Evolutionary conservation across 2,329 filamentous ascomycete genomes (phyloP), one percentile per base, ranked within the genome.

Genomic region (Cordyceps farinosa): DNA sequence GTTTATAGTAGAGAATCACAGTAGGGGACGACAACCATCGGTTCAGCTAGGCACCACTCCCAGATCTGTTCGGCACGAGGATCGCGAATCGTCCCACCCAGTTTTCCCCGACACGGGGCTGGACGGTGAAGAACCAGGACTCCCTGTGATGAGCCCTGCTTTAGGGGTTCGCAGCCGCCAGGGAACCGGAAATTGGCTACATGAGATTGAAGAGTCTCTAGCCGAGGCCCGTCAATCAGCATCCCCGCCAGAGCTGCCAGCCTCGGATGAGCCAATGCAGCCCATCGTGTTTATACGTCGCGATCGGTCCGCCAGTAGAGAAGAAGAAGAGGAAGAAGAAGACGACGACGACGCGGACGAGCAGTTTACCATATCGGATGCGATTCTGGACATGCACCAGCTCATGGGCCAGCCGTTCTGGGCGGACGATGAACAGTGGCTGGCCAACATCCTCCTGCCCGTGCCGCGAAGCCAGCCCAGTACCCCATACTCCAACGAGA

Each of bases 341-440:
- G 13, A 53, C 3, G 48, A 38, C 1, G 29, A 34, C 6, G 56
- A 51, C 13, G 11, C 30, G 7, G 7, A 9, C n/a, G 4, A 27
- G 2, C 5, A 61, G n/a, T 47, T 38, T 30, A 47, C 38, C 15
- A 10, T 54, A 13, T 53, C 58, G 8, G 50, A 61, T 54, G 58
- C 50, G 6, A 53, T 54, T 27, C 11, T 54, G 3, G 40, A 36
- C n/a, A 32, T 61, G n/a, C n/a, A 61, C 10, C 5, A 47, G 15
- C 15, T 54, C 11, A 61, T 61, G 58, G 30, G 50, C 40, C 36
- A 36, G 11, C 30, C 38, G 2, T 54, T 54, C 17, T 61, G 58
- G 58, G 36, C 40, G 9, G 17, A 54, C 13, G 34, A 54, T n/a
- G 38, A 61, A 10, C n/a, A 36, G 15, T 61, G 58, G 58, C 40